Conservation (phyloP, 179 eudicot species). For the Monotropa hypopitys region DNA sequence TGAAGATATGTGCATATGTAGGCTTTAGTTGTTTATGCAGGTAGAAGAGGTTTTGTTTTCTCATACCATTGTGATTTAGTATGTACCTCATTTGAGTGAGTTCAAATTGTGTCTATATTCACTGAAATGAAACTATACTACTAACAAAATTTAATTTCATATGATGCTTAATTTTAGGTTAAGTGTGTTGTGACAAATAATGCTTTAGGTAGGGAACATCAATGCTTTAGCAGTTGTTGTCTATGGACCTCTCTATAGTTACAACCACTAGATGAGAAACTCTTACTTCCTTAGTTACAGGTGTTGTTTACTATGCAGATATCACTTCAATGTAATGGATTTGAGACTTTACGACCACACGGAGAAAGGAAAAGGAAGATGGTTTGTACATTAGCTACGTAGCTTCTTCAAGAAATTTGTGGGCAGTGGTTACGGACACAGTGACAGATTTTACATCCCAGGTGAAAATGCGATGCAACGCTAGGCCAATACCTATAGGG, state of each 20-base stretch:
- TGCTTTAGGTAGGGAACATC: background rate
- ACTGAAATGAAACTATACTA: background rate
- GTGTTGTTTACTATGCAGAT: conserved; percentile 16
- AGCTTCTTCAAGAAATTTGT: conserved; percentile 30
- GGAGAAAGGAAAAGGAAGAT: conserved; percentile 40
- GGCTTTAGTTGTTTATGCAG: background rate
- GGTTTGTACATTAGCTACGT: conserved; percentile 35
- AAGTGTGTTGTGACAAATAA: conserved; percentile 43
- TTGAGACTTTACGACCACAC: conserved; percentile 36
- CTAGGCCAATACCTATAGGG: too few relatives aligned
- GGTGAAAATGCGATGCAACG: too few relatives aligned
- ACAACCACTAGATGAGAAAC: too few relatives aligned
- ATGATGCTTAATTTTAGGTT: conserved; percentile 34
- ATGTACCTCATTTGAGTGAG: background rate
- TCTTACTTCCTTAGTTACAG: too few relatives aligned
- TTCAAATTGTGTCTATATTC: background rate
- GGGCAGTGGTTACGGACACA: conserved; percentile 54
- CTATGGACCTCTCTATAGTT: too few relatives aligned
- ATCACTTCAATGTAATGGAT: conserved; percentile 38
- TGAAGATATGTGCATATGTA: background rate
- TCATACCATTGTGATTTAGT: background rate
- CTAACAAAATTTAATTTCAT: background rate
- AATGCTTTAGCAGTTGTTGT: background rate
- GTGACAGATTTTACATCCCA: conserved; percentile 45
- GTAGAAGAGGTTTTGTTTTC: background rate